Evolutionary conservation across 228 moss, liverwort and hornwort species (phyloP).

Genomic region (Sphagnum magellanicum): DNA sequence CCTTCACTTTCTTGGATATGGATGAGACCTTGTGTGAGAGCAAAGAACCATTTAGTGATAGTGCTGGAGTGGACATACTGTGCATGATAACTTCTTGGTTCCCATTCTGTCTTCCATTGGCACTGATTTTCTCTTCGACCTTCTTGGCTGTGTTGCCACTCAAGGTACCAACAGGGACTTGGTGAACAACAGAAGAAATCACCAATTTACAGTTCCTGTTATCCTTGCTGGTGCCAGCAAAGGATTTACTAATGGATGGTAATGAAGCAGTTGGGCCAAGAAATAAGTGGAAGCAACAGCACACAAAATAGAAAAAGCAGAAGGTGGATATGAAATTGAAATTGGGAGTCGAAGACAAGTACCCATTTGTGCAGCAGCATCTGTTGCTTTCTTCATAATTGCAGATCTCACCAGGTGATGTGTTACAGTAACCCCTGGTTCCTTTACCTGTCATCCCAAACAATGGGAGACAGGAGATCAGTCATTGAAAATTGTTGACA

Average conservation of each 20-base stretch:
- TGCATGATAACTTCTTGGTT: constrained; percentile 32
- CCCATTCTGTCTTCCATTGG: constrained; percentile 16
- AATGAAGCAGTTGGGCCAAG: not conserved
- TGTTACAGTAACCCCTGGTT: constrained; percentile 19
- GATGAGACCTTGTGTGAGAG: constrained; percentile 82
- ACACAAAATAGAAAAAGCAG: not conserved
- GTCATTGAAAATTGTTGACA: not conserved
- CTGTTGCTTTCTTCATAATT: constrained; percentile 43
- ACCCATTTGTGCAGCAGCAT: constrained; percentile 44
- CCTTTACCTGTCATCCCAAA: constrained; percentile 18
- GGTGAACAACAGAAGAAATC: no score
- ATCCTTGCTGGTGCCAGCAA: no score
- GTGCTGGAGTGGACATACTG: constrained; percentile 57
- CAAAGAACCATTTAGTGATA: constrained; percentile 43
- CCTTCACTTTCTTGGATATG: constrained; percentile 81
- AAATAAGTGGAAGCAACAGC: not conserved
- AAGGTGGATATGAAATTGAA: constrained; percentile 53
- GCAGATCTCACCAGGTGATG: constrained; percentile 52
- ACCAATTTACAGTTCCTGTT: no score
- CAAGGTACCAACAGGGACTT: constrained; percentile 29
- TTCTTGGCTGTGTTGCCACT: constrained; percentile 47
- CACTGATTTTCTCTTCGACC: constrained; percentile 20
- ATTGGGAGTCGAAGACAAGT: constrained; percentile 60
- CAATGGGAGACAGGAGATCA: not conserved
- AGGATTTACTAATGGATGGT: no score